Evolutionary conservation across 495 filamentous ascomycete species (phyloP).

Genomic region (Xylaria curta): DNA sequence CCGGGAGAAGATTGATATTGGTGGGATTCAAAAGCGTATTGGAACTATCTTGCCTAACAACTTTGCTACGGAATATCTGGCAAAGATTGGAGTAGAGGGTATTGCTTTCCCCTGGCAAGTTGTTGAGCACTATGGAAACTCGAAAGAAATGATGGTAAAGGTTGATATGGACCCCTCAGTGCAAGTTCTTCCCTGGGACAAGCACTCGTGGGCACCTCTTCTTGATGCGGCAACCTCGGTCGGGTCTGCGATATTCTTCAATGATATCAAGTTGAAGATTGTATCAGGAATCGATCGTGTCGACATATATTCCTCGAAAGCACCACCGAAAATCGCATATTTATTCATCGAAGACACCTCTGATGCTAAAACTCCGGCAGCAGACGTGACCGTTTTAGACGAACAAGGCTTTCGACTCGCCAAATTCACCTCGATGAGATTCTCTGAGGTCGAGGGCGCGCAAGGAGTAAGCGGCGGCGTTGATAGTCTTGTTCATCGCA

Average conservation of each 20-base stretch:
- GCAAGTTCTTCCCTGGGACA: conserved; percentile 38
- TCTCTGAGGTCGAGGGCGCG: conserved; percentile 47
- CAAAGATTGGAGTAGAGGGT: conserved; percentile 45
- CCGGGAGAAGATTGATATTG: conserved; percentile 29
- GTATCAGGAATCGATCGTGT: conserved; percentile 42
- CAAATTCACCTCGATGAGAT: conserved; percentile 43
- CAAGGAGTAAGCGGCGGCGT: conserved; percentile 36
- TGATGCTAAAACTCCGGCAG: conserved; percentile 16
- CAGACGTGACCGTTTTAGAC: conserved; percentile 32
- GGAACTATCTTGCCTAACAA: conserved; percentile 26
- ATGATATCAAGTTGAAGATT: conserved; percentile 48
- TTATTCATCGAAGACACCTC: conserved; percentile 37
- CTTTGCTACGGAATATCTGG: conserved; percentile 50
- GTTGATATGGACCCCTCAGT: conserved; percentile 39
- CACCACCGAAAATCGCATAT: conserved; percentile 33
- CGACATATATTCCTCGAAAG: conserved; percentile 18
- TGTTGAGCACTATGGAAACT: conserved; percentile 45
- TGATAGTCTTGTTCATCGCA: conserved; percentile 45
- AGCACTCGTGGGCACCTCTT: conserved; percentile 50
- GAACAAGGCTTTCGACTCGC: conserved; percentile 34
- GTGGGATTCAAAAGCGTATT: conserved; percentile 22
- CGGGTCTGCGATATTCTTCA: conserved; percentile 51
- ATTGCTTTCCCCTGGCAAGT: conserved; percentile 56
- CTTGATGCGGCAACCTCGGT: conserved; percentile 55
- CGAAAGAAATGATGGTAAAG: conserved; percentile 49